Percentiles rank a stretch among this genome's conserved stretches.
phyloP scores from a whole-genome alignment of 768 basidiomycete species.

The Postia placenta region DNA sequence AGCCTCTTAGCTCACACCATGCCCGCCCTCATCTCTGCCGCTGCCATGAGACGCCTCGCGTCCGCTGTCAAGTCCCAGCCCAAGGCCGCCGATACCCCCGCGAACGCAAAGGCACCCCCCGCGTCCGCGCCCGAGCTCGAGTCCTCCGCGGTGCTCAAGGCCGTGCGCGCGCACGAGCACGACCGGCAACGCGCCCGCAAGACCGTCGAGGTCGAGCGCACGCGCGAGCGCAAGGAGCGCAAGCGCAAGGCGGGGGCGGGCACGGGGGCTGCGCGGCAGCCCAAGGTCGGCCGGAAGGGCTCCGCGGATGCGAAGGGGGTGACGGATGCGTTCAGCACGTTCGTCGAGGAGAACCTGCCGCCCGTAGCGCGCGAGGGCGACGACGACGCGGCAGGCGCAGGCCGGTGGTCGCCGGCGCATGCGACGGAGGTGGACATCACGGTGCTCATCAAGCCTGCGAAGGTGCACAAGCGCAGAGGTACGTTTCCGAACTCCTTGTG shows the following conservation, averaged over 20 bases:
- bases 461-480: constrained; percentile 39
- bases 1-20: constrained; percentile 6
- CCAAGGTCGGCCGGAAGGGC: constrained; percentile 2
- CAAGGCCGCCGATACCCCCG: background rate
- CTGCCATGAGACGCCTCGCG: constrained; percentile 8
- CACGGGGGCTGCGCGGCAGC: background rate
- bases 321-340: background rate
- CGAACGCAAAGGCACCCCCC: background rate
- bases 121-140: constrained; percentile 3
- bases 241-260: background rate
- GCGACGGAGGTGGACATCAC: constrained; percentile 12
- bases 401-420: background rate
- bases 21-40: constrained; percentile 10
- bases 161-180: constrained; percentile 43
- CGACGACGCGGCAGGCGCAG: background rate
- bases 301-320: background rate
- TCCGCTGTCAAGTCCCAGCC: background rate
- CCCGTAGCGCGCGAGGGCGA: background rate
- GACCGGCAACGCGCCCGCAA: constrained; percentile 42
- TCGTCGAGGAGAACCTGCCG: background rate
- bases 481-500: too few relatives aligned
- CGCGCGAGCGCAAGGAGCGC: constrained; percentile 9
- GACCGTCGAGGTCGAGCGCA: constrained; percentile 27
- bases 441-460: constrained; percentile 24
- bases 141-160: constrained; percentile 27